Evolutionary conservation across 1,139 yeast species (phyloP).

Genomic region (Scheffersomyces stambukii): DNA sequence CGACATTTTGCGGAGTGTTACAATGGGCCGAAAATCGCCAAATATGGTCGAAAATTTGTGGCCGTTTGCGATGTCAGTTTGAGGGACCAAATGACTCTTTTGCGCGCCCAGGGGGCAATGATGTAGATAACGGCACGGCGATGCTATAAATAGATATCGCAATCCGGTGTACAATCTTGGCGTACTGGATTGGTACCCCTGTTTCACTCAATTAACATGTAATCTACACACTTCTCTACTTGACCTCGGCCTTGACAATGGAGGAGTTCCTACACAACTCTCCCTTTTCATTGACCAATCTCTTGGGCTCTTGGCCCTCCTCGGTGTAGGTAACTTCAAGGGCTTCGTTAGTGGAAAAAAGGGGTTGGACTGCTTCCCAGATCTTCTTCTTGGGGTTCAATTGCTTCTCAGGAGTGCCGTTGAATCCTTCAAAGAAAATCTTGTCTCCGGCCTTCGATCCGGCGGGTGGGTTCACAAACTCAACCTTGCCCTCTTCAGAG

Average conservation of each 20-base stretch:
- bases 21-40: no score
- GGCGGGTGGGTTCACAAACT: slow-evolving; percentile 91
- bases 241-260: slow-evolving; percentile 67
- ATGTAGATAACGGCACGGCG: no score
- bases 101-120: no score
- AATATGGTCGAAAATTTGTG: no score
- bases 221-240: slow-evolving; percentile 36
- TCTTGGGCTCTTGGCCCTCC: slow-evolving; percentile 76
- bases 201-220: no score
- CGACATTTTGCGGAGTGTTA: no score
- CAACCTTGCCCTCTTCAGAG: slow-evolving; percentile 64
- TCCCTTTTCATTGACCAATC: slow-evolving; percentile 73
- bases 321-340: slow-evolving; percentile 77
- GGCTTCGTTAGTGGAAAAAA: slow-evolving; percentile 72
- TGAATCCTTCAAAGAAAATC: slow-evolving; percentile 87
- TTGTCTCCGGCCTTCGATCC: slow-evolving; percentile 97
- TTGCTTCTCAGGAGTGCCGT: slow-evolving; percentile 85
- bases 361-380: slow-evolving; percentile 94
- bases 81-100: no score
- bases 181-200: no score
- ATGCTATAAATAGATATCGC: no score
- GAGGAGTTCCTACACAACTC: slow-evolving; percentile 67
- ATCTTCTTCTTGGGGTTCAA: slow-evolving; percentile 98
- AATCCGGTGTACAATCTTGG: no score
- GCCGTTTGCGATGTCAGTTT: no score